Base-by-base conservation (phyloP, 2,329 filamentous ascomycete species). In the Trichoderma guizhouense region DNA sequence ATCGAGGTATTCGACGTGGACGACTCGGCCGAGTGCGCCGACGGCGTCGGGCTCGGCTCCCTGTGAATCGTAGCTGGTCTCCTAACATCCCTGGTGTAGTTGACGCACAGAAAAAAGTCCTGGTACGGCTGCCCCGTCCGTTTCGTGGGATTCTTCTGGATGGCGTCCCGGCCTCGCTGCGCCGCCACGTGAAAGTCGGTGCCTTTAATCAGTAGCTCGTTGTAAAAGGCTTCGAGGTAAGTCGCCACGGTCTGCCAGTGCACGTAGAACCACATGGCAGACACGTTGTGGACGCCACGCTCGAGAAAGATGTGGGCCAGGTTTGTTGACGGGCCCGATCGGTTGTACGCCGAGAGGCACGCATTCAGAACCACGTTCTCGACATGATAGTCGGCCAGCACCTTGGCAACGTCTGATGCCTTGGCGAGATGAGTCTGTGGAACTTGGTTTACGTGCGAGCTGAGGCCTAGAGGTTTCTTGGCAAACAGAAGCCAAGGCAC, bases 41-140 rank as follows among this genome's bases (percentile, higher is more conserved):
- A 78, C 6, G 74, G 75, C 24, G 74, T 61, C 1, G 76, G 76
- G 53, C 77, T 77, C 12, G 70, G 72, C 21, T 76, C 76, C 14
- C 75, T 66, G 14, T 69, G 30, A 65, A 71, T 73, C 66, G 71
- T 70, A 55, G 74, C 66, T 2, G 73, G 66, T 30, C 72, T 63
- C 18, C 74, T 74, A 34, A 73, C 53, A 5, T 72, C 69, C 8
- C 78, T 74, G 12, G 77, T 72, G 67, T 79, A 79, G 65, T 79
- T 79, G 69, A 79, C 78, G 55, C 78, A 79, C 14, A 79, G 61
- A 53, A 80, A 79, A 57, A 76, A 79, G 70, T 79, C 78, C 36
- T 76, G 74, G 43, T 76, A 77, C 34, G 71, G 57, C 18, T 71
- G 71, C 14, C 74, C 77, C 9, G 73, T 72, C 24, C 75, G 55